Conservation (phyloP, 164 flowering plant genomes). For the Nymphaea thermarum region DNA sequence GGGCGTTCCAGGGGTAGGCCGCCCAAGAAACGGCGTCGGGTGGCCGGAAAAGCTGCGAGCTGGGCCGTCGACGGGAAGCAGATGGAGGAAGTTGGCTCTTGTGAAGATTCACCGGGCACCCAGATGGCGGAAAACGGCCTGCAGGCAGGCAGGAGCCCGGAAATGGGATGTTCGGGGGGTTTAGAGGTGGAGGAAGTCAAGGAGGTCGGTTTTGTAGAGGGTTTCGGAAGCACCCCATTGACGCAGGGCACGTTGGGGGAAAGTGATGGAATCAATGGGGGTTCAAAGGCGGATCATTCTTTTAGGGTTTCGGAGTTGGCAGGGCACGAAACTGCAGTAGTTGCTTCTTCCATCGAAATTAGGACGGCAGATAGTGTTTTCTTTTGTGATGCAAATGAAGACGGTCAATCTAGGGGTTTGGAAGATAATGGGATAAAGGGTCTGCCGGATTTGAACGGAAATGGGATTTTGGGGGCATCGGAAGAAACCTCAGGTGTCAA, state of each 20-base stretch:
- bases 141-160: slow-evolving; percentile 2
- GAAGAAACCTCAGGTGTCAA: background rate
- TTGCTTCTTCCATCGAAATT: background rate
- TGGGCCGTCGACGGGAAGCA: slow-evolving; percentile 7
- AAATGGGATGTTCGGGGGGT: background rate
- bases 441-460: background rate
- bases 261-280: background rate
- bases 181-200: background rate
- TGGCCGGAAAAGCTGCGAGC: background rate
- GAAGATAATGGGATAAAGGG: background rate
- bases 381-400: background rate
- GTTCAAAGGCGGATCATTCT: background rate
- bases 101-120: slow-evolving; percentile 8
- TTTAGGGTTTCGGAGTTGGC: background rate
- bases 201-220: background rate
- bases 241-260: background rate
- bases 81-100: slow-evolving; percentile 9
- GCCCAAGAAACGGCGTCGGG: slow-evolving; percentile 28
- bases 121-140: slow-evolving; percentile 5
- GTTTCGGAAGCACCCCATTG: background rate
- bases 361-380: background rate
- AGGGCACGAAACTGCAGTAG: background rate
- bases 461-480: background rate
- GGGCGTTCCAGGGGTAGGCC: slow-evolving; percentile 18
- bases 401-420: background rate